These are phyloP conservation scores for Beauveria sp. DNA, from an alignment of 2,329 filamentous ascomycete genomes.

Conservation along the genomic window DNA sequence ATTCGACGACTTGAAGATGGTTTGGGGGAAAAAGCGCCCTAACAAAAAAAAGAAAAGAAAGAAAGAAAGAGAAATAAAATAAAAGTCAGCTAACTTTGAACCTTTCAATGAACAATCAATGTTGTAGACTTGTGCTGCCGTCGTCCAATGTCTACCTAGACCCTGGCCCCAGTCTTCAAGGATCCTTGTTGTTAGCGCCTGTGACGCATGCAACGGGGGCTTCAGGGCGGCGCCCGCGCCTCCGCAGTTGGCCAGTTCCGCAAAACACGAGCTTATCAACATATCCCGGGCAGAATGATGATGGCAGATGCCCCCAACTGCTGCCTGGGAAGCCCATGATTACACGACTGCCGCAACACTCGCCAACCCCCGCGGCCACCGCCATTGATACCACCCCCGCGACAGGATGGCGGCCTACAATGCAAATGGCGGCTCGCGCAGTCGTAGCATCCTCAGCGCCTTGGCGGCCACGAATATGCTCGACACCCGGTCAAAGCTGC, in stretches of 20 bases:
- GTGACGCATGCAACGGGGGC: slow-evolving; percentile 4
- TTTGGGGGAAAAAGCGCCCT: no score
- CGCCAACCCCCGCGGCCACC: not conserved
- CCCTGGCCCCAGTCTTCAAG: not conserved
- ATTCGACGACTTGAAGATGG: no score
- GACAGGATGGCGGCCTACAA: slow-evolving; percentile 36
- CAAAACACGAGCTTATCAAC: not conserved
- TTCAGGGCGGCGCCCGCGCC: not conserved
- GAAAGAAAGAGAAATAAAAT: not conserved
- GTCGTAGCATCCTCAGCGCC: slow-evolving; percentile 60
- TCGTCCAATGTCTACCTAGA: not conserved
- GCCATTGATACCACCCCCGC: slow-evolving; percentile 1
- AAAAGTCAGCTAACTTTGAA: no score
- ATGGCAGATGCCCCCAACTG: not conserved
- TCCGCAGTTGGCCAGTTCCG: not conserved
- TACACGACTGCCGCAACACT: not conserved
- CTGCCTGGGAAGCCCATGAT: not conserved
- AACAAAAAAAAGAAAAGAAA: not conserved
- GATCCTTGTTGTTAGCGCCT: not conserved
- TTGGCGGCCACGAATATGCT: slow-evolving; percentile 76
- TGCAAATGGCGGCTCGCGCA: slow-evolving; percentile 30
- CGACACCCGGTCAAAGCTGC: slow-evolving; percentile 68
- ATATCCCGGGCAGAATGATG: slow-evolving; percentile 2
- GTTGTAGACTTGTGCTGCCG: not conserved
- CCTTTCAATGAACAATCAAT: not conserved